Percentiles rank a stretch among this genome's conserved stretches.
phyloP scores from a whole-genome alignment of 2,329 filamentous ascomycete genomes.

The Colletotrichum godetiae region DNA sequence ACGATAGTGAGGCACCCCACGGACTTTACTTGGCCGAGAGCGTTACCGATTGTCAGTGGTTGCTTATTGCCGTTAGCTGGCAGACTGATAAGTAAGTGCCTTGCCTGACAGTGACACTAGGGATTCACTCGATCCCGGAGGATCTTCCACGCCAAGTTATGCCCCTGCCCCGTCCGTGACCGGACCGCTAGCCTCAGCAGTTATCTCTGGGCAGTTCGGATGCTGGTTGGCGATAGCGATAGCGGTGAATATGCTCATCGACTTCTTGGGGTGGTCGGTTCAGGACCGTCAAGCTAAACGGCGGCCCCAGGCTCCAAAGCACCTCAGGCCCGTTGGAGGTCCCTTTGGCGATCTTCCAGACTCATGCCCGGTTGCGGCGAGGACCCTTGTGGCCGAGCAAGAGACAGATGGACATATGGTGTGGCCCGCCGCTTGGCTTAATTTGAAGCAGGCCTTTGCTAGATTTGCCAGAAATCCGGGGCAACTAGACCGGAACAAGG shows the following conservation, averaged over 20 bases:
- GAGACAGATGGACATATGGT: constrained; percentile 20
- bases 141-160: constrained; percentile 35
- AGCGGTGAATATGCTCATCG: constrained; percentile 25
- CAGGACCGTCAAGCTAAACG: constrained; percentile 22
- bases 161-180: constrained; percentile 26
- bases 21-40: background rate
- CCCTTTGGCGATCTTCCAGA: constrained; percentile 34
- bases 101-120: background rate
- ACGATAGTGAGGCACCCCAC: background rate
- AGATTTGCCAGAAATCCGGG: constrained; percentile 36
- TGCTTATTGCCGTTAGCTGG: constrained; percentile 27
- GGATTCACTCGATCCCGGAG: constrained; percentile 21
- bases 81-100: background rate
- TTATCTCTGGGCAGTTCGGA: background rate
- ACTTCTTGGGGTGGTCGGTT: constrained; percentile 12
- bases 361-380: constrained; percentile 34
- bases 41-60: constrained; percentile 7
- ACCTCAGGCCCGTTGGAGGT: constrained; percentile 22
- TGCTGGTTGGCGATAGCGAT: constrained; percentile 25
- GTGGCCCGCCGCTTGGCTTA: constrained; percentile 27
- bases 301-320: constrained; percentile 14
- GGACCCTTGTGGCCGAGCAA: constrained; percentile 33
- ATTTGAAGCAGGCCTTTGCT: constrained; percentile 27
- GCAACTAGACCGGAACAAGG: constrained; percentile 31
- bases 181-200: constrained; percentile 23